Conservation (phyloP, 768 basidiomycete species). For the Nidularia sp. region DNA sequence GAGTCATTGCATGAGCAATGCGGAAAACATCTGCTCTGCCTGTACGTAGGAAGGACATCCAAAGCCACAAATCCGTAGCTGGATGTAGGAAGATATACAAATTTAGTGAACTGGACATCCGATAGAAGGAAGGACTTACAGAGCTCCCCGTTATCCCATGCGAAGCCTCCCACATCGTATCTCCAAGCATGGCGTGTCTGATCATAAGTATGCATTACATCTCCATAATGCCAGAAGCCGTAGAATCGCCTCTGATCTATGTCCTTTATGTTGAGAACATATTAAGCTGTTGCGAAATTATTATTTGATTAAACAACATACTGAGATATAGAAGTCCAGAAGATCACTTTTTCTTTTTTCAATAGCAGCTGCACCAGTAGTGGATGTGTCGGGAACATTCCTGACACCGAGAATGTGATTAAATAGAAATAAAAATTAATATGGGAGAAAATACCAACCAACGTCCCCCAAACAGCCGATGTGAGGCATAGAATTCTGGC, state of each 20-base stretch:
- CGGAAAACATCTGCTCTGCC: slow-evolving; percentile 29
- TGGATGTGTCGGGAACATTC: slow-evolving; percentile 27
- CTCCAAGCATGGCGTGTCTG: slow-evolving; percentile 34
- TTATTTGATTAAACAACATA: slow-evolving; percentile 3
- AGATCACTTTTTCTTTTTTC: slow-evolving; percentile 30
- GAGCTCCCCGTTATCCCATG: slow-evolving; percentile 34
- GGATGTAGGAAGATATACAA: neutral
- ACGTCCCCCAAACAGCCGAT: slow-evolving; percentile 29
- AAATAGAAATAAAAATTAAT: neutral
- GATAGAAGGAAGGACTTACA: slow-evolving; percentile 11
- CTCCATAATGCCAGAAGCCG: slow-evolving; percentile 35
- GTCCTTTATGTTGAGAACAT: slow-evolving; percentile 12
- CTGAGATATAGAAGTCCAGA: slow-evolving; percentile 30
- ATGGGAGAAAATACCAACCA: slow-evolving; percentile 14
- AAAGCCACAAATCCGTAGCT: slow-evolving; percentile 33
- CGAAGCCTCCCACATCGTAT: slow-evolving; percentile 31
- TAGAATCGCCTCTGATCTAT: slow-evolving; percentile 30
- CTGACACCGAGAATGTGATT: slow-evolving; percentile 2
- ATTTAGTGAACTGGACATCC: neutral
- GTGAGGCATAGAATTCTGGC: slow-evolving; percentile 29
- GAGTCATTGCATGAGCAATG: slow-evolving; percentile 30
- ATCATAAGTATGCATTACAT: slow-evolving; percentile 36
- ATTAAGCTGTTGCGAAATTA: too few species aligned
- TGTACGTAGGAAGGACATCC: slow-evolving; percentile 35
- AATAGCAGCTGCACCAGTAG: slow-evolving; percentile 22